These are phyloP conservation scores for Saccharomyces hybrid DNA, from an alignment of 1,139 yeast species.

Conservation along the genomic window DNA sequence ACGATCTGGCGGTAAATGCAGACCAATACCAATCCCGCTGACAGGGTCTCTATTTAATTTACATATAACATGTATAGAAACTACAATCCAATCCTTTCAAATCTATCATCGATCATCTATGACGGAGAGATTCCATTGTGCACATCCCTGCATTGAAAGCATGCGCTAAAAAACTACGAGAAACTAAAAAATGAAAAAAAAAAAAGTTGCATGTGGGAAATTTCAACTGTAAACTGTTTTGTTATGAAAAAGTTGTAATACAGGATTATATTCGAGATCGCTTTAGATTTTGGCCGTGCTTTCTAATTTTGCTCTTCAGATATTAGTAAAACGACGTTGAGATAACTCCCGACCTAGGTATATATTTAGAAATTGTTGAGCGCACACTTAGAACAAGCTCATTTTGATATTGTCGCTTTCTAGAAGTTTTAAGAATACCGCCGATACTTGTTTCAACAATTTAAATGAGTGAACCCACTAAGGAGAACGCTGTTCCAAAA, in stretches of 20 bases:
- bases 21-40: not conserved
- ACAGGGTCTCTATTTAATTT: not conserved
- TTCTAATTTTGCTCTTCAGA: not conserved
- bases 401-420: too few species aligned
- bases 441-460: not conserved
- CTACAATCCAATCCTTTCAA: not conserved
- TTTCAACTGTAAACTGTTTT: not conserved
- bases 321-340: not conserved
- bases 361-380: not conserved
- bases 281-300: not conserved
- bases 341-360: not conserved
- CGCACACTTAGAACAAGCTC: not conserved
- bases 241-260: too few species aligned
- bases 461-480: not conserved
- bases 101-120: not conserved
- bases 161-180: not conserved
- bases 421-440: not conserved
- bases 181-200: not conserved
- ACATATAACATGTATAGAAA: not conserved
- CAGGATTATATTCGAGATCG: not conserved
- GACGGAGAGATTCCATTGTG: not conserved
- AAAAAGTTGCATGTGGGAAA: not conserved
- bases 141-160: not conserved
- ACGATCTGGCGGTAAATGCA: not conserved
- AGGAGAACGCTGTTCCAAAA: not conserved